Percentiles rank a stretch among this genome's conserved stretches.
Evolutionary conservation across 202 grass and related monocot genomes (phyloP).

Genomic region (Miscanthus sacchariflorus): DNA sequence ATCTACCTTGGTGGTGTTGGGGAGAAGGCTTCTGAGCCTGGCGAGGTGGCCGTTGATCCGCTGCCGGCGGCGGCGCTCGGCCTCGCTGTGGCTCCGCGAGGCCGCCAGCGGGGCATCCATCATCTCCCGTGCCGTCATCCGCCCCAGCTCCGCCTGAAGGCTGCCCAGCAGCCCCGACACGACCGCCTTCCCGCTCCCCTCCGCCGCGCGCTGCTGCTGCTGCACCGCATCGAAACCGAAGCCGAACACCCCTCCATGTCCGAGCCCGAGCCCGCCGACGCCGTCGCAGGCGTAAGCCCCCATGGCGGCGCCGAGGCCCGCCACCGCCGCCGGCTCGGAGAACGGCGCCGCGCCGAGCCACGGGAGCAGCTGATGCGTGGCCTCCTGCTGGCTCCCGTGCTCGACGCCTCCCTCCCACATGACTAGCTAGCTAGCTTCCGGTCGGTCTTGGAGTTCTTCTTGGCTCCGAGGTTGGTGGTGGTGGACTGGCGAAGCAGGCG

Average conservation of each 20-base stretch:
- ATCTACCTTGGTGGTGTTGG: constrained; percentile 94
- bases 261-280: constrained; percentile 38
- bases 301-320: constrained; percentile 24
- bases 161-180: constrained; percentile 70
- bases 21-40: constrained; percentile 87
- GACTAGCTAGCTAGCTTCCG: not conserved
- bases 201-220: constrained; percentile 44
- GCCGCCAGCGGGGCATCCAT: constrained; percentile 97
- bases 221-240: constrained; percentile 51
- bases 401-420: constrained; percentile 77
- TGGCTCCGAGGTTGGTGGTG: constrained; percentile 19
- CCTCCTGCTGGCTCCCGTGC: constrained; percentile 71
- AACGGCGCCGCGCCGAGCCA: constrained; percentile 53
- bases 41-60: constrained; percentile 93
- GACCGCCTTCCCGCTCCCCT: constrained; percentile 51
- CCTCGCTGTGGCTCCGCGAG: constrained; percentile 97
- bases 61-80: constrained; percentile 92
- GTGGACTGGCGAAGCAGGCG: not conserved
- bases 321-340: constrained; percentile 39
- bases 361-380: constrained; percentile 50
- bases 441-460: not conserved
- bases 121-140: constrained; percentile 83
- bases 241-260: constrained; percentile 55
- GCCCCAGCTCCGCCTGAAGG: constrained; percentile 88
- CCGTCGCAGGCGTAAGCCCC: constrained; percentile 51